Conservation (phyloP, 2,329 filamentous ascomycete genomes). For the Diaporthe capsici region DNA sequence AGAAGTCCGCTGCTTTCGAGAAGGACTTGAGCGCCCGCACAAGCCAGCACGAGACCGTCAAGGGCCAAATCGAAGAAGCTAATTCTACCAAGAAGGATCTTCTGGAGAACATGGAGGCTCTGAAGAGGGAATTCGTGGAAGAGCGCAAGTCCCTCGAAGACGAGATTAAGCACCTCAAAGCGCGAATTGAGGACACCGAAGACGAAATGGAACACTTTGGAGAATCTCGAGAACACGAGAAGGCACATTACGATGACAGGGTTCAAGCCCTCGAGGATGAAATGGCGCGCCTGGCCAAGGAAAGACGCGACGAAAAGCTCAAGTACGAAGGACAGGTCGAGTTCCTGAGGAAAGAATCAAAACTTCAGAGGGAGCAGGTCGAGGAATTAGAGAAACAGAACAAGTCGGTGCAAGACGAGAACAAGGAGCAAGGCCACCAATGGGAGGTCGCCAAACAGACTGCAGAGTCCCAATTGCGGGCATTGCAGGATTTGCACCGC, state of each 20-base stretch:
- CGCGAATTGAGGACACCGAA: constrained; percentile 88
- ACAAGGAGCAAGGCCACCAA: constrained; percentile 64
- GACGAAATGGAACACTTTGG: constrained; percentile 90
- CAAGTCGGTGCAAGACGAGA: constrained; percentile 68
- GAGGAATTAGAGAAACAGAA: constrained; percentile 71
- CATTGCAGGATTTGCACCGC: constrained; percentile 71
- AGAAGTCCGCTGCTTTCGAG: constrained; percentile 75
- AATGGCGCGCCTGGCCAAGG: constrained; percentile 73
- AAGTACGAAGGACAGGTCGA: constrained; percentile 74
- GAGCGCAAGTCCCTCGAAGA: constrained; percentile 87
- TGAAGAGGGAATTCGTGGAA: constrained; percentile 88
- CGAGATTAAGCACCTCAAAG: constrained; percentile 82
- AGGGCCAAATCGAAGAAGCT: constrained; percentile 83
- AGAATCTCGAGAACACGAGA: constrained; percentile 87
- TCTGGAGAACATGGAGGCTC: constrained; percentile 92
- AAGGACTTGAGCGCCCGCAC: constrained; percentile 74
- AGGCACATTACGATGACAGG: constrained; percentile 76
- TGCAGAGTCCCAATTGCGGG: constrained; percentile 65
- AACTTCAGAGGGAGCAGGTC: constrained; percentile 71
- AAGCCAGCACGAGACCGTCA: constrained; percentile 72
- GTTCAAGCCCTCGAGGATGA: constrained; percentile 79
- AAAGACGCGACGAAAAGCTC: constrained; percentile 69
- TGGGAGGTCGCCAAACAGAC: constrained; percentile 65
- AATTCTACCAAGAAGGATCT: constrained; percentile 95
- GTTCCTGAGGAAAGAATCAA: constrained; percentile 72